A percentile compares a stretch with the other conserved stretches of the same genome.
These are phyloP conservation scores for Clonostachys rosea DNA, from an alignment of 2,329 filamentous ascomycete genomes.

Conservation along the genomic window DNA sequence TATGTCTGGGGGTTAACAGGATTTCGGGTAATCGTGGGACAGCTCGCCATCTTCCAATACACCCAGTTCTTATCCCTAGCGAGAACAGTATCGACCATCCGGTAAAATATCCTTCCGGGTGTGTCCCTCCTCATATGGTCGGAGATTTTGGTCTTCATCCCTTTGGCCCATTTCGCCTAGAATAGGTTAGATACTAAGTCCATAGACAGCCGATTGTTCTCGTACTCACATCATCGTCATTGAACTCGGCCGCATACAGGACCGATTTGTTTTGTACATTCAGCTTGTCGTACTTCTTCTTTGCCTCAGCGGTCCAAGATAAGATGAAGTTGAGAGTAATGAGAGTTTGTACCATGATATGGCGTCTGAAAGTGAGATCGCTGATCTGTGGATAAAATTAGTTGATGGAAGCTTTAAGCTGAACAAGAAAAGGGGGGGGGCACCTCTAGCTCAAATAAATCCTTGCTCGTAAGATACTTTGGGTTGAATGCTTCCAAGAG, in stretches of 20 bases:
- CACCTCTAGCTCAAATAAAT: conserved; percentile 93
- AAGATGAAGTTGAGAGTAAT: conserved; percentile 94
- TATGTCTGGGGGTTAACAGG: conserved; percentile 67
- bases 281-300: conserved; percentile 68
- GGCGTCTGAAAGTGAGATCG: conserved; percentile 88
- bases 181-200: not conserved
- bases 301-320: conserved; percentile 79
- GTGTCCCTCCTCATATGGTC: conserved; percentile 75
- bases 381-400: conserved; percentile 56
- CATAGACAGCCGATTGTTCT: not conserved
- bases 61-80: conserved; percentile 98
- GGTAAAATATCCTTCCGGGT: conserved; percentile 89
- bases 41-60: conserved; percentile 94
- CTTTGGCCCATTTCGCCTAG: conserved; percentile 76
- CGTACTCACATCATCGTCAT: conserved; percentile 73
- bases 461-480: conserved; percentile 95
- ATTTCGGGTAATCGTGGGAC: conserved; percentile 77
- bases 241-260: conserved; percentile 72
- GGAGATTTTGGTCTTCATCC: conserved; percentile 75
- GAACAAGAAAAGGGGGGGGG: conserved; percentile 5
- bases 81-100: conserved; percentile 95
- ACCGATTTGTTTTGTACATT: conserved; percentile 78
- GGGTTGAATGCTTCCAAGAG: conserved; percentile 67
- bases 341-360: conserved; percentile 90
- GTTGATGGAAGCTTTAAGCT: not conserved